Evolutionary conservation across 352 stramenopile genomes (phyloP).

Genomic region (Phytophthora macrochlamydospora): DNA sequence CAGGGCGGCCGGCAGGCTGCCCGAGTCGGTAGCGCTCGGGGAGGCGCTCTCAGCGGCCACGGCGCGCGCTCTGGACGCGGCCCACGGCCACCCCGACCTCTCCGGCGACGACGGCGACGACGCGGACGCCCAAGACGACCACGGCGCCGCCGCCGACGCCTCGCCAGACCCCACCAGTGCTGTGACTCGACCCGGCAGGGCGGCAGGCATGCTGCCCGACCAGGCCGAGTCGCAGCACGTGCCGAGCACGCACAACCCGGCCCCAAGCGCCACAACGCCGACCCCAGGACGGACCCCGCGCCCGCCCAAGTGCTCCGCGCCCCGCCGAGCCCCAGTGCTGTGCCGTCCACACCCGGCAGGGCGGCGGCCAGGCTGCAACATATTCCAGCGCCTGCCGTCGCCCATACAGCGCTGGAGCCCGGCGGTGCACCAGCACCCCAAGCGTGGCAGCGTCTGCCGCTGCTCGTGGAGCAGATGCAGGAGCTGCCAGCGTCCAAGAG

Average conservation of each 20-base stretch:
- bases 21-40: not conserved
- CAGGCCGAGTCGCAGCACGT: too few relatives aligned
- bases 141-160: not conserved
- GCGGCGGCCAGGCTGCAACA: not conserved
- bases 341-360: not conserved
- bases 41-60: slow-evolving; percentile 3
- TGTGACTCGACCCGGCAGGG: not conserved
- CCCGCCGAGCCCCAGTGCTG: not conserved
- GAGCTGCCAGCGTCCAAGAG: not conserved
- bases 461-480: not conserved
- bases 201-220: not conserved
- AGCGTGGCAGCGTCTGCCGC: not conserved
- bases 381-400: not conserved
- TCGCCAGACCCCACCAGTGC: not conserved
- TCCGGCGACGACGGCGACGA: not conserved
- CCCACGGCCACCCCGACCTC: not conserved
- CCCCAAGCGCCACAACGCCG: not conserved
- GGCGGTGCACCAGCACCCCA: not conserved
- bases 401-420: not conserved
- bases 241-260: not conserved
- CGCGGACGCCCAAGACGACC: not conserved
- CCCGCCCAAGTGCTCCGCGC: not conserved
- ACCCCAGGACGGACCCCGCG: not conserved
- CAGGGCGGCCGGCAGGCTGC: slow-evolving; percentile 9
- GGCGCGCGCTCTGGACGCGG: not conserved